Base-by-base conservation (phyloP, 345 rosid genomes). In the Dimocarpus longan region DNA sequence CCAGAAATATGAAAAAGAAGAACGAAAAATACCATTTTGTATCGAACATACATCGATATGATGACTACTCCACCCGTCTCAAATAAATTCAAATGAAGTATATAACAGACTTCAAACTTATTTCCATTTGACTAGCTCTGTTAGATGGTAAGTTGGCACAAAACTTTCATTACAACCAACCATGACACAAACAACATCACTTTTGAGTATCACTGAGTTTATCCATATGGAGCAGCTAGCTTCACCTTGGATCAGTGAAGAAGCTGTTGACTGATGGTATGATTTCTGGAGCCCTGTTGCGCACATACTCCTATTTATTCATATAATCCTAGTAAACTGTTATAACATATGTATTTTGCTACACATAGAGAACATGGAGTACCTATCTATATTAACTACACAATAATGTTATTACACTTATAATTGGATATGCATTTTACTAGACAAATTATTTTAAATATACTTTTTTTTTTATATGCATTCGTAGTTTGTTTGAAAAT, bases 261-360 rank as follows among this genome's bases (percentile, higher is more conserved):
- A 93, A 96, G 78, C 77, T 85, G 91, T 96, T 96, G 90, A 96
- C 56, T 48, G 83, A 71, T 39, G 97, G 97, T 98, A 96, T 96
- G 84, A 96, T 96, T 74, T 96, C 97, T 0, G 97, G 98, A 19
- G 91, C 11, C 84, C 26, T 91, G 79, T 84, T 83, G 71, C 98
- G 95, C 32, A 91, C 97, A 64, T 60, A 90, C 84, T 88, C 94
- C 86, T 26, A 26, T 26, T 26, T 26, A 1, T 26, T 26, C 28
- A 26, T 26, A 26, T 26, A 26, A 26, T 26, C 28, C 28, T 26
- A 26, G 28, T 26, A 26, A 26, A 26, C 1, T 26, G 28, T 26
- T 26, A 26, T 1, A 26, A 26, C 28, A 26, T 26, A 26, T 26
- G 28, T 26, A 26, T 32, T 32, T 32, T 32, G 37, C 37, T 32